Base-by-base conservation (phyloP, 805 yeast species). In the Saccharomyces mikatae region DNA sequence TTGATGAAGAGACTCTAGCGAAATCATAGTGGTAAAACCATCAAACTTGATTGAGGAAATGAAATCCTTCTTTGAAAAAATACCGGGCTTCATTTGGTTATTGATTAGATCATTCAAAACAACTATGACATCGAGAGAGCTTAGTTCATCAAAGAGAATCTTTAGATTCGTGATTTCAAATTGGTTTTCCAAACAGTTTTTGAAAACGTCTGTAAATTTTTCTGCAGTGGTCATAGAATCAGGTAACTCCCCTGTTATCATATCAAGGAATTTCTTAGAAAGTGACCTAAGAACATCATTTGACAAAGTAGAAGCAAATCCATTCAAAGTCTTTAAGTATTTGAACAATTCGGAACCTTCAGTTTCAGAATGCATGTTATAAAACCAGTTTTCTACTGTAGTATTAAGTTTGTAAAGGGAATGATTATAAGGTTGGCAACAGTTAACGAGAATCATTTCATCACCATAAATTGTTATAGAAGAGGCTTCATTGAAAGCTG, bases 401-500 rank as follows among this genome's bases (percentile, higher is more conserved):
- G 67, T 56, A 50, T 68, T 60, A 32, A 54, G 54, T 54, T 58
- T 67, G 59, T 54, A 70, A 55, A 60, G 63, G 13, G 63, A 61
- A 60, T 64, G 74, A 51, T 56, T 62, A 58, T 67, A 63, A 71
- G 72, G 52, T 59, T 62, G 55, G 60, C 67, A 29, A 69, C 64
- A 14, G 66, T 56, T 67, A 46, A 68, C 59, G 21, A 68, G 51
- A 36, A 68, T 54, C 9, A 69, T 54, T 28, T 62, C 71, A 17
- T 64, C 68, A 1, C 69, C 65, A 46, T 73, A 76, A 26, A 74
- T 60, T n/a, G 70, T 69, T 1, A 86, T 62, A 1, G 82, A 72
- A 41, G 88, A 73, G 0, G 85, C 76, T 62, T 87, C 94, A 55
- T 78, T 76, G 21, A 82, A 74, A 49, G 77, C 76, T 55, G 79